These are phyloP conservation scores for Alternaria sp. DNA, from an alignment of 2,329 filamentous ascomycete genomes.

Conservation along the genomic window DNA sequence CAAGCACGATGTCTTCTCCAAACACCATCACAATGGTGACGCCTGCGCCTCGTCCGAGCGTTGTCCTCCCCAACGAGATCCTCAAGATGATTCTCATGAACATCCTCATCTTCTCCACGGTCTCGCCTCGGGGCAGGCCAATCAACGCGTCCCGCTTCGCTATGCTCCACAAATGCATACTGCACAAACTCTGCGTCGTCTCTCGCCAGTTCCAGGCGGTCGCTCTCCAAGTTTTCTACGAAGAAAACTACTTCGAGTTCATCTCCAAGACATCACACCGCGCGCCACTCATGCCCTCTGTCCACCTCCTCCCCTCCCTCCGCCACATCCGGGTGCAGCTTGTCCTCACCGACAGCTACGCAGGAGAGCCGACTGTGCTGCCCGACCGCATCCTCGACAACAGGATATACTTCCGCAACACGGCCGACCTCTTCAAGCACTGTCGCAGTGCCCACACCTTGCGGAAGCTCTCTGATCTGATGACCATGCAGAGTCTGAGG, in stretches of 20 bases:
- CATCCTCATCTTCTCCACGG: background rate
- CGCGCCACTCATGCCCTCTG: constrained; percentile 1
- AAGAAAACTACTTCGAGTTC: constrained; percentile 9
- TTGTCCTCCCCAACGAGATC: constrained; percentile 21
- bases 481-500: constrained; percentile 1
- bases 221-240: constrained; percentile 19
- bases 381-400: background rate
- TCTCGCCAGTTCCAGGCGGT: constrained; percentile 6
- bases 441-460: constrained; percentile 19
- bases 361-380: background rate
- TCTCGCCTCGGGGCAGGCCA: background rate
- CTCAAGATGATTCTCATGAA: constrained; percentile 1
- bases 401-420: constrained; percentile 2
- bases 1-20: constrained; percentile 6
- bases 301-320: background rate
- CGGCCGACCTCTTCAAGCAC: constrained; percentile 8
- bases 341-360: constrained; percentile 9
- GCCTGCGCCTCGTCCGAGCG: constrained; percentile 4
- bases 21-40: constrained; percentile 6
- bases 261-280: background rate
- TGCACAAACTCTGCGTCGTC: constrained; percentile 14
- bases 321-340: constrained; percentile 11
- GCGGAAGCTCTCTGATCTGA: constrained; percentile 6
- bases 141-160: constrained; percentile 6
- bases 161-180: constrained; percentile 11